A percentile compares a stretch with the other conserved stretches of the same genome.
These are phyloP conservation scores for Moringa oleifera DNA, from an alignment of 345 rosid species.

Conservation along the genomic window DNA sequence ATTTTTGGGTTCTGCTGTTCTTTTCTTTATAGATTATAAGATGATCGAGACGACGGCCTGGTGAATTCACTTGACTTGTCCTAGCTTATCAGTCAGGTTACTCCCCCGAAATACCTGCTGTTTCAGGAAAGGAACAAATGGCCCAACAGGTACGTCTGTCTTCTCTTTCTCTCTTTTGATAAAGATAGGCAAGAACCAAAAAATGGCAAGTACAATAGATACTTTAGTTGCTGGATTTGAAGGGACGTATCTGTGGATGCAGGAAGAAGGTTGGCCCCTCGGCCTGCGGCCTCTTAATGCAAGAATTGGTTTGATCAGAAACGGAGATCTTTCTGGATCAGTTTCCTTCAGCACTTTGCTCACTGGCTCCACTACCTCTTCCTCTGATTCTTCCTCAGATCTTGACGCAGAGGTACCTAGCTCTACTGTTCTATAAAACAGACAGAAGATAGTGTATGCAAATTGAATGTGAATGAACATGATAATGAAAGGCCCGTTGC, in stretches of 20 bases:
- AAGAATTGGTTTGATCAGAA: conserved; percentile 60
- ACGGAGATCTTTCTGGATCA: conserved; percentile 48
- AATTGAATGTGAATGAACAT: no score
- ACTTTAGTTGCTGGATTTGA: no score
- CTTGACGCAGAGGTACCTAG: conserved; percentile 72
- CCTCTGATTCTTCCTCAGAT: conserved; percentile 52
- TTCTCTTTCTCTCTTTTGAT: background rate
- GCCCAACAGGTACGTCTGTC: conserved; percentile 17
- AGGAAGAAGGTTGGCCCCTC: conserved; percentile 91
- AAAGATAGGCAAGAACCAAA: no score
- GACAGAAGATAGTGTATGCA: no score
- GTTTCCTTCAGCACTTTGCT: conserved; percentile 62
- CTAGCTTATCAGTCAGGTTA: background rate
- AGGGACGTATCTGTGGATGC: conserved; percentile 14
- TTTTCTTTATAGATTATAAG: no score
- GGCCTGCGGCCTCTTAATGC: conserved; percentile 70
- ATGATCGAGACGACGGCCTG: no score
- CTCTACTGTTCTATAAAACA: background rate
- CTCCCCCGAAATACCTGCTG: background rate
- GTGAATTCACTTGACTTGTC: no score
- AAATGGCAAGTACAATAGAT: no score
- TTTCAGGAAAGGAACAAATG: conserved; percentile 10
- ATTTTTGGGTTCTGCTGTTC: background rate
- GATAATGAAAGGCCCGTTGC: no score
- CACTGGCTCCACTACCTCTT: conserved; percentile 50